Evolutionary conservation across 306 rosid genomes (phyloP).

Genomic region (Fragaria ananassa): DNA sequence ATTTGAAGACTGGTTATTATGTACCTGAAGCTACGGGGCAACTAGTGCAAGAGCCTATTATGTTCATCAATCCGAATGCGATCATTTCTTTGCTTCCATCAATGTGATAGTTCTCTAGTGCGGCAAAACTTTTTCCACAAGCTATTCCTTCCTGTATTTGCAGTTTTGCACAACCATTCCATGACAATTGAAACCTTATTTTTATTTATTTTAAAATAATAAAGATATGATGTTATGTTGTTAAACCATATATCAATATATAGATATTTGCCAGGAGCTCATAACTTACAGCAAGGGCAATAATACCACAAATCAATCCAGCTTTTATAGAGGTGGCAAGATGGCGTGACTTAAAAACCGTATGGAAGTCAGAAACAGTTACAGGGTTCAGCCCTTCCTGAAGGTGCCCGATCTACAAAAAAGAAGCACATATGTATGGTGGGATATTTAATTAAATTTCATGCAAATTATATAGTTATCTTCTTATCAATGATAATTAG

Average conservation of each 20-base stretch:
- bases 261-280: not conserved
- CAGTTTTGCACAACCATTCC: not conserved
- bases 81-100: conserved; percentile 57
- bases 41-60: conserved; percentile 49
- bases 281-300: conserved; percentile 47
- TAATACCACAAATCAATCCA: conserved; percentile 47
- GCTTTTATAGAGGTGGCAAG: conserved; percentile 34
- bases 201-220: not conserved
- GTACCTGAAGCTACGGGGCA: conserved; percentile 49
- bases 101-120: conserved; percentile 39
- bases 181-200: not conserved
- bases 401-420: conserved; percentile 43
- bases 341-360: conserved; percentile 30
- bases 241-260: not conserved
- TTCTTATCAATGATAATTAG: not conserved
- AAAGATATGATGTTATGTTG: not conserved
- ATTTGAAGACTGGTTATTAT: not conserved
- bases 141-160: conserved; percentile 48
- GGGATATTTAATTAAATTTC: not conserved
- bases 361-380: conserved; percentile 34
- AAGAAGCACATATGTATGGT: not conserved
- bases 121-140: conserved; percentile 51
- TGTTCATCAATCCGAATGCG: conserved; percentile 54
- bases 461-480: not conserved
- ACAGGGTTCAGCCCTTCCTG: conserved; percentile 49